Evolutionary conservation across 2,329 filamentous ascomycete genomes (phyloP).

Genomic region (Diaporthe citriasiana): DNA sequence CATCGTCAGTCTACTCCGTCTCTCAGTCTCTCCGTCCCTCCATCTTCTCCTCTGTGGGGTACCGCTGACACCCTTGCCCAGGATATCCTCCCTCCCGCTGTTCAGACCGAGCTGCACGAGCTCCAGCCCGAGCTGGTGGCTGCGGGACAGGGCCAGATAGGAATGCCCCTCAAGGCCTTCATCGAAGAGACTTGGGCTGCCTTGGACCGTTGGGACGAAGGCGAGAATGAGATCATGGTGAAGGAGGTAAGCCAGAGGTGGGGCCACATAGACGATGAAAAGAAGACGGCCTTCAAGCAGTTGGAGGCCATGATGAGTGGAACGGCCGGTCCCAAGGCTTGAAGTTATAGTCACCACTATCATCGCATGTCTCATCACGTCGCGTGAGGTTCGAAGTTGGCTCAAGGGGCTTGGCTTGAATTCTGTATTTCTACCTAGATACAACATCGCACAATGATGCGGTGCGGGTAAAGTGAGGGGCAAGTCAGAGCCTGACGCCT

Average conservation of each 20-base stretch:
- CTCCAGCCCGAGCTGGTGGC: slow-evolving; percentile 54
- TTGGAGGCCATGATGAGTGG: slow-evolving; percentile 33
- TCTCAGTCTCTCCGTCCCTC: background rate
- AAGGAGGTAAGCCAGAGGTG: slow-evolving; percentile 36
- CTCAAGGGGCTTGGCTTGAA: slow-evolving; percentile 39
- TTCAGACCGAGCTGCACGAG: slow-evolving; percentile 64
- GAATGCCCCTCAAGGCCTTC: slow-evolving; percentile 50
- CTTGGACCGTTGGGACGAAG: slow-evolving; percentile 57
- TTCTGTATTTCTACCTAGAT: slow-evolving; percentile 41
- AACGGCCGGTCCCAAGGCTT: background rate
- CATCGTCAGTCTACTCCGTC: slow-evolving; percentile 49
- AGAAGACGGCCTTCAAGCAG: slow-evolving; percentile 42
- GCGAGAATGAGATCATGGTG: slow-evolving; percentile 50
- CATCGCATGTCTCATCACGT: background rate
- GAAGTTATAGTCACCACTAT: background rate
- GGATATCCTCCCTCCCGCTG: slow-evolving; percentile 62
- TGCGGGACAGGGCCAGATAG: slow-evolving; percentile 49
- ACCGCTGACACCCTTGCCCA: background rate
- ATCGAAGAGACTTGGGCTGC: slow-evolving; percentile 60
- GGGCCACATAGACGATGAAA: slow-evolving; percentile 44
- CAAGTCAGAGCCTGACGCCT: slow-evolving; percentile 11
- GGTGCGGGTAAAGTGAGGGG: slow-evolving; percentile 25
- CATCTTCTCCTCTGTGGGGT: background rate
- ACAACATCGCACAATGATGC: slow-evolving; percentile 31
- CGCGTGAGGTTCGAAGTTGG: background rate